phyloP scores from a whole-genome alignment of 257 asterid genomes.

The Henckelia pumila region DNA sequence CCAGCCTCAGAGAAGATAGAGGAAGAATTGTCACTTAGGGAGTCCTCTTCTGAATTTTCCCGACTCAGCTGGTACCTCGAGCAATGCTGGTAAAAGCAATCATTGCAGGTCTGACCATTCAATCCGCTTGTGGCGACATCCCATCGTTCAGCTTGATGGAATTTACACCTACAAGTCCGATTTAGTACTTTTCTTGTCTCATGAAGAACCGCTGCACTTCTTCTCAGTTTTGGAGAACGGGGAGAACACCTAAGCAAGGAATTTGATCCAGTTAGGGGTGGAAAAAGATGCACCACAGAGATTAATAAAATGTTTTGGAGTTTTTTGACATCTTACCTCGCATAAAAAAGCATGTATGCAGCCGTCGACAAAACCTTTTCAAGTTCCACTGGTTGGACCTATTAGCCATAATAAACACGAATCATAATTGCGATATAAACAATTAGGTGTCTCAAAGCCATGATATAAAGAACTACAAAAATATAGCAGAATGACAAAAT shows the following conservation, averaged over 20 bases:
- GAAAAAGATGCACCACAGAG: neutral
- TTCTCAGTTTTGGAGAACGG: slow-evolving; percentile 64
- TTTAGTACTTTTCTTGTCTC: slow-evolving; percentile 40
- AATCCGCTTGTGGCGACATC: slow-evolving; percentile 27
- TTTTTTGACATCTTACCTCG: slow-evolving; percentile 46
- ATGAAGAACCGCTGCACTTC: slow-evolving; percentile 35
- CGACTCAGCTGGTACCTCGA: slow-evolving; percentile 23
- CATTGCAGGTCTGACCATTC: slow-evolving; percentile 27
- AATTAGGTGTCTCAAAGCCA: slow-evolving; percentile 12
- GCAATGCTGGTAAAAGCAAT: slow-evolving; percentile 21
- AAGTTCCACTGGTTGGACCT: slow-evolving; percentile 69
- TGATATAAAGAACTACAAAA: neutral
- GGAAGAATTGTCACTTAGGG: slow-evolving; percentile 48
- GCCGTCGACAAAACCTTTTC: slow-evolving; percentile 55
- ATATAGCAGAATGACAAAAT: neutral
- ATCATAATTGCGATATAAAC: neutral
- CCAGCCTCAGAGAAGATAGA: slow-evolving; percentile 66
- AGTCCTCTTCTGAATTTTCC: slow-evolving; percentile 36
- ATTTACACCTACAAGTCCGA: slow-evolving; percentile 29
- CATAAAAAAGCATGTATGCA: slow-evolving; percentile 86
- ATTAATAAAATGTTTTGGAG: neutral
- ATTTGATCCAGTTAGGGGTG: slow-evolving; percentile 22
- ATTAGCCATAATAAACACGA: slow-evolving; percentile 18
- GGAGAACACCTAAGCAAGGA: slow-evolving; percentile 66
- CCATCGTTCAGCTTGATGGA: slow-evolving; percentile 38